phyloP scores from a whole-genome alignment of 768 basidiomycete species.

The Macrocybe gigantea region DNA sequence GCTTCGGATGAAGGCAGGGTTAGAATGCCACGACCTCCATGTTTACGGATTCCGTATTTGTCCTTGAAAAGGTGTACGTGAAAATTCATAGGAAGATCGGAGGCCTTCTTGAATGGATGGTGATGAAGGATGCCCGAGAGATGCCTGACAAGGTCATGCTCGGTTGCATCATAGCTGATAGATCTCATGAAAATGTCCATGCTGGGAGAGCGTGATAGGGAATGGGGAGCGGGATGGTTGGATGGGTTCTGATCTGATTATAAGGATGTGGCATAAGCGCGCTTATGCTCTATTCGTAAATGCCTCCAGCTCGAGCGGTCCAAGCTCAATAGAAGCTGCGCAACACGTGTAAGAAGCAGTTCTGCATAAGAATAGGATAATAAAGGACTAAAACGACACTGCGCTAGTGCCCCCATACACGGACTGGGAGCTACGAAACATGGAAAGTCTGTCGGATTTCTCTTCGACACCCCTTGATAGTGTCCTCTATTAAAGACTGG shows the following conservation, averaged over 20 bases:
- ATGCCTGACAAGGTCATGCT: conserved; percentile 22
- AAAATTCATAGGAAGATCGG: conserved; percentile 41
- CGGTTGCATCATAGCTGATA: conserved; percentile 23
- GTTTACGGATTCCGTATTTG: conserved; percentile 20
- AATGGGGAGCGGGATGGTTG: conserved; percentile 2
- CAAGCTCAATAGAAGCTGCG: background rate
- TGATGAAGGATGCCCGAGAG: conserved; percentile 43
- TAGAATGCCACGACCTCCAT: conserved; percentile 38
- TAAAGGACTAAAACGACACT: background rate
- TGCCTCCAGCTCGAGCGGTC: background rate
- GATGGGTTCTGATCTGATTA: background rate
- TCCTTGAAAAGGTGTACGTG: conserved; percentile 42
- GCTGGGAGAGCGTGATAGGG: conserved; percentile 4
- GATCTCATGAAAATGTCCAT: conserved; percentile 40
- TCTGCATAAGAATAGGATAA: background rate
- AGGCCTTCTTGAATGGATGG: conserved; percentile 25
- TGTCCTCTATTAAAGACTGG: conserved; percentile 58
- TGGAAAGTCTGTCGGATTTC: conserved; percentile 57
- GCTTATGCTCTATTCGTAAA: background rate
- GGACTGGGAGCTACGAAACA: background rate
- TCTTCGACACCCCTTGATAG: conserved; percentile 46
- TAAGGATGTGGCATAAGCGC: background rate
- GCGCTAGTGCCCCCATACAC: background rate
- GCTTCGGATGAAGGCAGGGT: conserved; percentile 38
- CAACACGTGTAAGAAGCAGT: too few relatives aligned